Percentiles rank a stretch among this genome's conserved stretches.
Evolutionary conservation across 768 basidiomycete genomes (phyloP).

Genomic region (Dentipellis sp.): DNA sequence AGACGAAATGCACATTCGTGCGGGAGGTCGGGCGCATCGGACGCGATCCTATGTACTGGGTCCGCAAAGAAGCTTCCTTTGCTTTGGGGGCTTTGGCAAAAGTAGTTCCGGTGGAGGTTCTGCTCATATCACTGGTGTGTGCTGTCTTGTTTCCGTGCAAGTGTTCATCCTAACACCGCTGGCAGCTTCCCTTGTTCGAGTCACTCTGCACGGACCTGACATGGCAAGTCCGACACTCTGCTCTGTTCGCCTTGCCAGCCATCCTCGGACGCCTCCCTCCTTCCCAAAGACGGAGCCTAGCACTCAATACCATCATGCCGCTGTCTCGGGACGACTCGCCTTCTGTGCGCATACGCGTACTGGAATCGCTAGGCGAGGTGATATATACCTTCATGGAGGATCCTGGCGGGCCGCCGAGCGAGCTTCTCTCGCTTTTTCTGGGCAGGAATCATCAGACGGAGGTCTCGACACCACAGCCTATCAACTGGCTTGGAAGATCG

Average conservation of each 20-base stretch:
- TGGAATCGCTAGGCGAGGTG: slow-evolving; percentile 86
- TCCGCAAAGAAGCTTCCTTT: slow-evolving; percentile 78
- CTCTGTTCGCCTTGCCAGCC: slow-evolving; percentile 77
- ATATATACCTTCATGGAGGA: slow-evolving; percentile 70
- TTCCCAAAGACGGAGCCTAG: slow-evolving; percentile 48
- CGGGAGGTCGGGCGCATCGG: slow-evolving; percentile 64
- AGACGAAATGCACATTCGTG: slow-evolving; percentile 56
- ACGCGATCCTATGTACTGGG: slow-evolving; percentile 63
- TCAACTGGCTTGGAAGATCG: slow-evolving; percentile 10
- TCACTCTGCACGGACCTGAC: slow-evolving; percentile 54
- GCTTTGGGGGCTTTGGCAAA: slow-evolving; percentile 86
- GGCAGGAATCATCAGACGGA: slow-evolving; percentile 17
- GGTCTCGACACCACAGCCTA: background rate
- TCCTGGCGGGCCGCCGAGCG: slow-evolving; percentile 58
- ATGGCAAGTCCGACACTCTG: slow-evolving; percentile 84
- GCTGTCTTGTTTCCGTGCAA: slow-evolving; percentile 2
- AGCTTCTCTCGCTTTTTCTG: slow-evolving; percentile 71
- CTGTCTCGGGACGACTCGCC: slow-evolving; percentile 56
- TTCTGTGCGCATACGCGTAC: slow-evolving; percentile 66
- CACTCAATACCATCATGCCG: slow-evolving; percentile 52
- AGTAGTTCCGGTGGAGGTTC: slow-evolving; percentile 68
- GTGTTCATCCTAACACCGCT: background rate
- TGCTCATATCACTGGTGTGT: slow-evolving; percentile 53
- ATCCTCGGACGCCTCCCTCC: slow-evolving; percentile 59
- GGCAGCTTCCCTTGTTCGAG: slow-evolving; percentile 76